Evolutionary conservation across 1,284 basidiomycete genomes (phyloP).

Genomic region (Sanghuangporus weigelae): DNA sequence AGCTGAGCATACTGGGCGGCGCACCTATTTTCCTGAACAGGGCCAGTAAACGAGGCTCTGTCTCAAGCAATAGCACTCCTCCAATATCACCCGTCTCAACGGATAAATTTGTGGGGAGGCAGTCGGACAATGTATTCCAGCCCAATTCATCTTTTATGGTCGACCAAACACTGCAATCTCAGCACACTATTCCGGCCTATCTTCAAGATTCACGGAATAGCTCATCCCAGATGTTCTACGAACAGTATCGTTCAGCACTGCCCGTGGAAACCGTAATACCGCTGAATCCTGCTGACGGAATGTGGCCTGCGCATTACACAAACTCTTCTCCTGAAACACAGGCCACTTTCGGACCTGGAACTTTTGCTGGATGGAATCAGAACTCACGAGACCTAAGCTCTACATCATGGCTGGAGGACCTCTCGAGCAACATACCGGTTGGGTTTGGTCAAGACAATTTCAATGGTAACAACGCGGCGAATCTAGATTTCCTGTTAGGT

Average conservation of each 20-base stretch:
- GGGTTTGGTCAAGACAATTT: background rate
- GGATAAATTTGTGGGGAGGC: background rate
- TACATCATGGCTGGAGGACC: slow-evolving; percentile 2
- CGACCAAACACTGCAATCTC: background rate
- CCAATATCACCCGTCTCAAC: background rate
- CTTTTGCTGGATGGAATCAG: background rate
- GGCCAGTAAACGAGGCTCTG: background rate
- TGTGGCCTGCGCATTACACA: background rate
- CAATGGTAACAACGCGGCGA: background rate
- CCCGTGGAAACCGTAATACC: background rate
- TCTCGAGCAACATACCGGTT: background rate
- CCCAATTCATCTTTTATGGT: no score
- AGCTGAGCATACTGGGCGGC: slow-evolving; percentile 9
- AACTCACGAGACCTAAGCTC: background rate
- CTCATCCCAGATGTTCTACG: background rate
- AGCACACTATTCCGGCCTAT: background rate
- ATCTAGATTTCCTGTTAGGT: slow-evolving; percentile 4
- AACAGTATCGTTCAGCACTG: background rate
- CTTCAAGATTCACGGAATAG: background rate
- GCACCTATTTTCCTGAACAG: slow-evolving; percentile 4
- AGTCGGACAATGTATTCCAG: background rate
- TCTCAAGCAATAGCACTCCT: background rate
- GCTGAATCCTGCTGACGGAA: background rate
- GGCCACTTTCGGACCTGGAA: background rate
- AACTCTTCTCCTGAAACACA: background rate